phyloP scores from a whole-genome alignment of 2,329 filamentous ascomycete genomes.

The Myriangium duriaei region DNA sequence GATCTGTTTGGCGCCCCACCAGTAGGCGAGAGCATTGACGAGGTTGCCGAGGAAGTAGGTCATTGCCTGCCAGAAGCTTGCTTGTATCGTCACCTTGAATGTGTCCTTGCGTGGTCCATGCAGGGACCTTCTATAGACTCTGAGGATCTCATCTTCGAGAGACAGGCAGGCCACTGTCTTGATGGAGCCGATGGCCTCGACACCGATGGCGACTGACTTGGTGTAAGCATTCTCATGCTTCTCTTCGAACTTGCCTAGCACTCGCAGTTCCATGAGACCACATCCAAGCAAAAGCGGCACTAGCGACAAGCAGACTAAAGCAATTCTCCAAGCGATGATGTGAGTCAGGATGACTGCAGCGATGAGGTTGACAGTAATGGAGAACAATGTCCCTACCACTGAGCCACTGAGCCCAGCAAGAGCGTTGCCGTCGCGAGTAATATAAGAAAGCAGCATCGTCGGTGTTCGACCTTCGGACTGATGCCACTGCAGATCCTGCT shows the following conservation, averaged over 20 bases:
- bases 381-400: constrained; percentile 56
- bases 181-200: constrained; percentile 41
- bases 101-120: constrained; percentile 15
- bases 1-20: constrained; percentile 65
- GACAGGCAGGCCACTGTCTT: constrained; percentile 40
- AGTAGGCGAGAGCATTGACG: constrained; percentile 65
- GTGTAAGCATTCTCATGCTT: constrained; percentile 39
- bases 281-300: constrained; percentile 57
- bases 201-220: constrained; percentile 38
- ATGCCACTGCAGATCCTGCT: constrained; percentile 60
- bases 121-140: constrained; percentile 26
- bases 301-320: constrained; percentile 55
- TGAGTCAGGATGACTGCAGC: constrained; percentile 57
- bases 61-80: constrained; percentile 44
- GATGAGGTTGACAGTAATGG: constrained; percentile 55
- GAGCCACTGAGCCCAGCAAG: constrained; percentile 58
- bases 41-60: constrained; percentile 51
- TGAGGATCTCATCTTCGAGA: constrained; percentile 37
- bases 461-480: constrained; percentile 52
- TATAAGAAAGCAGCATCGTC: constrained; percentile 49
- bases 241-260: constrained; percentile 47
- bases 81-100: constrained; percentile 13
- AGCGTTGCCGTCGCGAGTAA: constrained; percentile 56
- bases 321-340: constrained; percentile 64
- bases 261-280: constrained; percentile 55